Base-by-base conservation (phyloP, 2,329 filamentous ascomycete genomes). In the Ophiostoma himal-ulmi region DNA sequence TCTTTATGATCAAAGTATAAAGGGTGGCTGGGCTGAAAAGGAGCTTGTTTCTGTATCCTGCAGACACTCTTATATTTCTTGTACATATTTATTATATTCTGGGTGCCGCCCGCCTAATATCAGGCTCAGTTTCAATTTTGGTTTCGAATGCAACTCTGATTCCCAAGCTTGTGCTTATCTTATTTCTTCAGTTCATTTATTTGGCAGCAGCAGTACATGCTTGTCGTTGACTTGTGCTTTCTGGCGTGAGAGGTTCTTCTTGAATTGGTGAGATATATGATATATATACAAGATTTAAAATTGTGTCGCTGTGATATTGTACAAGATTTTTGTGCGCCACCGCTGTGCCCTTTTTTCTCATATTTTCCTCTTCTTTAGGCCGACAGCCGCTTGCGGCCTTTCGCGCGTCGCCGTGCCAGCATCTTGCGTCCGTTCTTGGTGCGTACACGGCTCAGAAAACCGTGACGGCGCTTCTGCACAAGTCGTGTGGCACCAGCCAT, bases 401-500 rank as follows among this genome's bases (percentile, higher is more conserved):
- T 88, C 17, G 80, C 74, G 78, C 76, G 81, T 78, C 87, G 81
- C 75, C 86, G 78, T 76, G 80, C 78, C 69, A 89, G 75, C 72
- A 82, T 85, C 79, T 83, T 85, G 71, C 82, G 79, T 3, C 86
- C 86, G 11, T 81, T 83, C 76, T 81, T 82, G 65, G 82, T 83
- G 74, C 82, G 79, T 74, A 82, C 77, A 52, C 86, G 80, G 74
- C 80, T 82, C 67, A 89, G 77, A 75, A 87, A 89, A 0, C 86
- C 87, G 73, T 85, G 83, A 74, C 86, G 82, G 34, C 86, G 81
- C 81, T 88, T 88, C 78, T 87, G 84, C 17, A 88, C 77, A 69
- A 88, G 79, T 48, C 86, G 81, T 70, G 83, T 86, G 70, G 82
- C 79, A 68, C 81, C 79, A 70, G 84, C 82, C 84, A 88, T 84